Percentiles rank a stretch among this genome's conserved stretches.
Evolutionary conservation across 2,329 filamentous ascomycete genomes (phyloP).

Genomic region (Xylariales sp.): DNA sequence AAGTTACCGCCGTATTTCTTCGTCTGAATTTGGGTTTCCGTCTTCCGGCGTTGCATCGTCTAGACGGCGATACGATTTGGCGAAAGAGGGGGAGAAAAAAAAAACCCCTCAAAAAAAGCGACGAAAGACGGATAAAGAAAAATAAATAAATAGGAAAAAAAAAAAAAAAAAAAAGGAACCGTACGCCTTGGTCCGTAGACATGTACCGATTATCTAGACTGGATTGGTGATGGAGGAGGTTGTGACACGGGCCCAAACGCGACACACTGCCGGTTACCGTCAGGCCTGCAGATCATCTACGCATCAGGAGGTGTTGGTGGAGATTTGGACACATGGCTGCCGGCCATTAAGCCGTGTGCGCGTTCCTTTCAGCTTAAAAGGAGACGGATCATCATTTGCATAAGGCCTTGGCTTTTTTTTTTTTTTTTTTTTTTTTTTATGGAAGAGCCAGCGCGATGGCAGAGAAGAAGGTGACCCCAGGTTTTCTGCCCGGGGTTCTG

Average conservation of each 20-base stretch:
- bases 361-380: constrained; percentile 7
- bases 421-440: not conserved
- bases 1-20: not conserved
- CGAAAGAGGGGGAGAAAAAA: too few species aligned
- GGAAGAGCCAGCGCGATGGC: not conserved
- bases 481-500: too few species aligned
- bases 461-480: not conserved
- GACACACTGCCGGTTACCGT: constrained; percentile 33
- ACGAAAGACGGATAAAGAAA: not conserved
- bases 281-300: constrained; percentile 32
- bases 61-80: too few species aligned
- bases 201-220: not conserved
- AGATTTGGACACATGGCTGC: constrained; percentile 35
- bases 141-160: not conserved
- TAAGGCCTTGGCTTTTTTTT: not conserved
- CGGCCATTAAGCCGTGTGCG: constrained; percentile 24
- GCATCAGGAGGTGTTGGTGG: constrained; percentile 25
- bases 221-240: constrained; percentile 20
- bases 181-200: not conserved
- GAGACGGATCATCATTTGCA: constrained; percentile 2
- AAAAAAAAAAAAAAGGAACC: not conserved
- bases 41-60: too few species aligned
- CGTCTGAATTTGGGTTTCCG: not conserved
- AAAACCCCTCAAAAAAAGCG: too few species aligned
- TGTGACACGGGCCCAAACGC: constrained; percentile 32